Conservation (phyloP, 345 rosid species). For the Murraya paniculata region DNA sequence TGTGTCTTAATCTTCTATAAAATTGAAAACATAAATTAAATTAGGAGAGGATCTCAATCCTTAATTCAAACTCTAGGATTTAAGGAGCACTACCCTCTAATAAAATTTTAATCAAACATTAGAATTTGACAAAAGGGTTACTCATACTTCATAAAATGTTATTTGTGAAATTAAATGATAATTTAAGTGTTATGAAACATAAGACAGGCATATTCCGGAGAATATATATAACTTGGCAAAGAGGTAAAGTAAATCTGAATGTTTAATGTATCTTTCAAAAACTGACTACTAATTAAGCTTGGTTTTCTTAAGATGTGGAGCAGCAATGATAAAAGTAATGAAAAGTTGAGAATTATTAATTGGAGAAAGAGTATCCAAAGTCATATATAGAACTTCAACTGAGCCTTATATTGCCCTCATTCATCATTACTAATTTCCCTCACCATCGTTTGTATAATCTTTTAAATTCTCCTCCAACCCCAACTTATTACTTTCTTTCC, state of each 20-base stretch:
- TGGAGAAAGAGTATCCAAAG: slow-evolving; percentile 28
- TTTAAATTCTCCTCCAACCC: slow-evolving; percentile 23
- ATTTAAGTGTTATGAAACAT: not conserved
- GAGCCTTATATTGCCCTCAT: not conserved
- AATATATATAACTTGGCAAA: not conserved
- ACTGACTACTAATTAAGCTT: not conserved
- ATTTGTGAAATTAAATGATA: not conserved
- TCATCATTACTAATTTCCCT: slow-evolving; percentile 22
- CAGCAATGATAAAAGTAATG: not conserved
- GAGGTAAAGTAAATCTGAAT: not conserved
- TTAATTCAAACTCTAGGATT: too few relatives aligned
- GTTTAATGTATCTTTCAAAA: not conserved
- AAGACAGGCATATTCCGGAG: not conserved
- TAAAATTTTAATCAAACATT: too few relatives aligned
- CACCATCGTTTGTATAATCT: slow-evolving; percentile 10
- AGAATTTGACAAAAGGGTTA: too few relatives aligned
- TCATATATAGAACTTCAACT: not conserved
- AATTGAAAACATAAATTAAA: too few relatives aligned
- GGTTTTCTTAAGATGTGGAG: not conserved
- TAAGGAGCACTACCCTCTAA: too few relatives aligned
- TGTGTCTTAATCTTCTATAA: too few relatives aligned
- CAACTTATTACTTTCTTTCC: slow-evolving; percentile 18
- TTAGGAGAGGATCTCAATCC: too few relatives aligned
- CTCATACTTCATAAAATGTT: not conserved
- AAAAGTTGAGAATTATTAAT: slow-evolving; percentile 9